Base-by-base conservation (phyloP, 1,284 basidiomycete genomes). In the Leccinum griseonigrum region DNA sequence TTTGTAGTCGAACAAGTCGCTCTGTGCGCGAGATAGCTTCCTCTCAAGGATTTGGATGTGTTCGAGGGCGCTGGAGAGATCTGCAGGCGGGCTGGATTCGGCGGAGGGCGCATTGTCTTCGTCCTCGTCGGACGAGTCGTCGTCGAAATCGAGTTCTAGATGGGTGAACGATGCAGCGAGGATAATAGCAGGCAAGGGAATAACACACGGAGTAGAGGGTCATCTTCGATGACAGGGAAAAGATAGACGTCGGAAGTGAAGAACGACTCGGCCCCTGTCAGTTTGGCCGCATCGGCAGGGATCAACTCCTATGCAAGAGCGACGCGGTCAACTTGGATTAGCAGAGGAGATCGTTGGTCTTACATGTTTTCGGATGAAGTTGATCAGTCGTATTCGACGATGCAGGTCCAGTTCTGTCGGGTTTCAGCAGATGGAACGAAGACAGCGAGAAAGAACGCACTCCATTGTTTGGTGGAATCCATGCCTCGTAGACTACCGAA, bases 161-260 rank as follows among this genome's bases (percentile, higher is more conserved):
- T 16, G 55, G 16, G n/a, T 50, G 16, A 14, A 22, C 22, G 6
- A 50, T 50, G 34, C 11, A 26, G 31, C 2, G 6, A n/a, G 14
- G 0, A 16, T 4, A 72, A 57, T 1, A 0, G 9, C 3, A 10
- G 2, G 36, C 1, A 14, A 57, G 51, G 48, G 48, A 36, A 40
- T 22, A 1, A 79, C 90, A 68, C 67, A 96, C 95, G 91, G n/a
- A 97, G 85, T 3, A 96, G 75, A 3, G 93, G 91, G 71, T 97
- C 95, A 67, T 95, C 88, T 66, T 91, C 86, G 52, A 96, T 67
- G 29, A 84, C 85, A 2, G 95, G 95, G 46, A 85, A 83, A 28
- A 97, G 83, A 69, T 91, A 91, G 59, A 85, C 83, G 68, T 97
- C 94, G 14, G 87, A 85, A 5, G 77, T 72, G 63, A 95, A 85